Conservation (phyloP, 768 basidiomycete genomes). For the Dentipellis sp. region DNA sequence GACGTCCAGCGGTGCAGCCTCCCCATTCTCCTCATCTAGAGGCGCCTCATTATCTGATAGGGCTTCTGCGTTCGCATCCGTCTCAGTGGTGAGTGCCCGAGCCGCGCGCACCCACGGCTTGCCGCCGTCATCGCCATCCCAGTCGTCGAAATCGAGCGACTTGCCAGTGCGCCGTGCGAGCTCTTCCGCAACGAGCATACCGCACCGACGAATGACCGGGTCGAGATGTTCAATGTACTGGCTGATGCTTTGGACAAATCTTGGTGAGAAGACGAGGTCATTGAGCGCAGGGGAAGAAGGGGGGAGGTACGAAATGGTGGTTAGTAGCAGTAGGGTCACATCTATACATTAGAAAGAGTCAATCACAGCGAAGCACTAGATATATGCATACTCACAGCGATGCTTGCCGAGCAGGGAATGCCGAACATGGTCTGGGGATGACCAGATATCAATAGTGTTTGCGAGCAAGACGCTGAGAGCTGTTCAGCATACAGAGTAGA, state of each 20-base stretch:
- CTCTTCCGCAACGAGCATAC: constrained; percentile 88
- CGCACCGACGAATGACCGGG: constrained; percentile 67
- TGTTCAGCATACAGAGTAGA: constrained; percentile 14
- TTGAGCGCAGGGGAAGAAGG: constrained; percentile 33
- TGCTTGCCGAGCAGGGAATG: constrained; percentile 71
- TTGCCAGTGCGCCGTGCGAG: constrained; percentile 55
- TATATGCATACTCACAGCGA: constrained; percentile 44
- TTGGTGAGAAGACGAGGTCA: constrained; percentile 40
- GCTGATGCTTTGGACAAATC: constrained; percentile 62
- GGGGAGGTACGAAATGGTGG: constrained; percentile 54
- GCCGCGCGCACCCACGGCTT: constrained; percentile 57
- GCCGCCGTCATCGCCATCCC: constrained; percentile 70
- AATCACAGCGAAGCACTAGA: background rate
- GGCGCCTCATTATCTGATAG: constrained; percentile 5
- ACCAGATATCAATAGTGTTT: constrained; percentile 57
- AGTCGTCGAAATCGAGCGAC: constrained; percentile 68
- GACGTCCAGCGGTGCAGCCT: background rate
- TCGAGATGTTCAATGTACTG: constrained; percentile 76
- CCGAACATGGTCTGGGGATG: constrained; percentile 67
- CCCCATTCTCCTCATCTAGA: background rate
- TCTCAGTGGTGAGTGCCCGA: constrained; percentile 38
- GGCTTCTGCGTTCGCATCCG: constrained; percentile 40
- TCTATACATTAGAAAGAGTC: constrained; percentile 34
- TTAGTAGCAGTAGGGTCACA: constrained; percentile 60
- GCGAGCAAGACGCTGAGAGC: constrained; percentile 41